Conservation (phyloP, 495 filamentous ascomycete genomes). For the Pyronema domesticum region DNA sequence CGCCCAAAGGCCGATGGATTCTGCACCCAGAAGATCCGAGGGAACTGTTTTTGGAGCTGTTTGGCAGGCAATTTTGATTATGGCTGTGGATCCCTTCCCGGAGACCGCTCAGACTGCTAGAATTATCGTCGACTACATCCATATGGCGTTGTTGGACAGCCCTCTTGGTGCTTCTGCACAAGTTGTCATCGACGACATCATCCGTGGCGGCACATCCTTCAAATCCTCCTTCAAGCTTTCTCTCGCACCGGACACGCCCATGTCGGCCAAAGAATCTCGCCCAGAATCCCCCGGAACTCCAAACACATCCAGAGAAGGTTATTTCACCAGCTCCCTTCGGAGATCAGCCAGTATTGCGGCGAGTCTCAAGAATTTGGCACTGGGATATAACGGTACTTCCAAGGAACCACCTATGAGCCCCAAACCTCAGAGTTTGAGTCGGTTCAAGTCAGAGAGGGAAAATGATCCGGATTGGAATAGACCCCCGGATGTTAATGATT, state of each 20-base stretch:
- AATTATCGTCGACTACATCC: conserved; percentile 66
- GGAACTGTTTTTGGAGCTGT: conserved; percentile 80
- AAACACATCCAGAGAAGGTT: conserved; percentile 35
- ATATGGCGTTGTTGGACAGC: conserved; percentile 58
- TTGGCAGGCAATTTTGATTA: conserved; percentile 79
- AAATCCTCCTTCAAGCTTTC: conserved; percentile 18
- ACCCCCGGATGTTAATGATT: conserved; percentile 66
- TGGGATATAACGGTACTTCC: conserved; percentile 31
- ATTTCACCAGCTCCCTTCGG: conserved; percentile 43
- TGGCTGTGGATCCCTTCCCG: conserved; percentile 87
- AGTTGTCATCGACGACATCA: conserved; percentile 57
- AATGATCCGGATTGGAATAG: conserved; percentile 51
- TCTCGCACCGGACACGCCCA: conserved; percentile 29
- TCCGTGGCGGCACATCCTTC: conserved; percentile 26
- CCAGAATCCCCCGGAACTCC: conserved; percentile 33
- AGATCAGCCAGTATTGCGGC: conserved; percentile 57
- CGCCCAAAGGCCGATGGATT: conserved; percentile 9
- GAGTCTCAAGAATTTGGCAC: conserved; percentile 49
- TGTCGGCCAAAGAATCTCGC: conserved; percentile 30
- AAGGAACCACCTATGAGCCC: conserved; percentile 30
- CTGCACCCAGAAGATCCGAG: conserved; percentile 41
- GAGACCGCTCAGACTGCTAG: conserved; percentile 74
- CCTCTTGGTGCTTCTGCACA: conserved; percentile 52
- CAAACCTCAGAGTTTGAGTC: conserved; percentile 30
- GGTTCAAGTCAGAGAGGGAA: conserved; percentile 10